Conservation (phyloP, 1,284 basidiomycete species). For the Cryptococcus sp. region DNA sequence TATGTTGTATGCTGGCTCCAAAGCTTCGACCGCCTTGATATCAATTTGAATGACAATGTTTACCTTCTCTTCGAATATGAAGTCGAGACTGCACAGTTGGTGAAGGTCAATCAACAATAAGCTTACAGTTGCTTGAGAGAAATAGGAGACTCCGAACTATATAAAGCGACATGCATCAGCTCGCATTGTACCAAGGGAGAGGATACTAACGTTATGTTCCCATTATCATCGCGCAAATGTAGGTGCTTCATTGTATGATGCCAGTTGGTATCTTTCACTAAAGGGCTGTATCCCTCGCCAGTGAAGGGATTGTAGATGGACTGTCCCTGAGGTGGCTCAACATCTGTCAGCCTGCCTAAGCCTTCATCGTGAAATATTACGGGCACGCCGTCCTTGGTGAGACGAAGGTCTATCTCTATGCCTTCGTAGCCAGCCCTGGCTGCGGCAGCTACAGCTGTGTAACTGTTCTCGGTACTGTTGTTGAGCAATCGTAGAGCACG, state of each 20-base stretch:
- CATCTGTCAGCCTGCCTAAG: background rate
- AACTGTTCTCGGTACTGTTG: background rate
- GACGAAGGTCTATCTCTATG: constrained; percentile 2
- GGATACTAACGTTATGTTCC: background rate
- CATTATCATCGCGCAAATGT: background rate
- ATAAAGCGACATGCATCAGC: background rate
- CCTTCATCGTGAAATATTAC: constrained; percentile 4
- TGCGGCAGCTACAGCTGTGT: background rate
- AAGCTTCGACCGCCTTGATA: background rate
- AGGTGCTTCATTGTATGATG: background rate
- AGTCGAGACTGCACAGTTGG: background rate
- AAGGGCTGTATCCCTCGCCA: background rate
- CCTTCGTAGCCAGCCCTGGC: background rate
- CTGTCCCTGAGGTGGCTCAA: background rate
- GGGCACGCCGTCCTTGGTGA: background rate
- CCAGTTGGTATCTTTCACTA: constrained; percentile 2
- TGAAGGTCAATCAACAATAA: background rate
- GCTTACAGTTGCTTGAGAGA: background rate
- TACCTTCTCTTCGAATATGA: background rate
- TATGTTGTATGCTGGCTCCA: background rate
- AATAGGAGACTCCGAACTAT: background rate
- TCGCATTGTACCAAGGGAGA: too few species aligned
- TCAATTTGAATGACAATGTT: background rate
- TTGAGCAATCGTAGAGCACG: background rate
- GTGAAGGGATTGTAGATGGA: constrained; percentile 3